These are phyloP conservation scores for Cajanus cajan DNA, from an alignment of 306 rosid genomes.

Conservation along the genomic window DNA sequence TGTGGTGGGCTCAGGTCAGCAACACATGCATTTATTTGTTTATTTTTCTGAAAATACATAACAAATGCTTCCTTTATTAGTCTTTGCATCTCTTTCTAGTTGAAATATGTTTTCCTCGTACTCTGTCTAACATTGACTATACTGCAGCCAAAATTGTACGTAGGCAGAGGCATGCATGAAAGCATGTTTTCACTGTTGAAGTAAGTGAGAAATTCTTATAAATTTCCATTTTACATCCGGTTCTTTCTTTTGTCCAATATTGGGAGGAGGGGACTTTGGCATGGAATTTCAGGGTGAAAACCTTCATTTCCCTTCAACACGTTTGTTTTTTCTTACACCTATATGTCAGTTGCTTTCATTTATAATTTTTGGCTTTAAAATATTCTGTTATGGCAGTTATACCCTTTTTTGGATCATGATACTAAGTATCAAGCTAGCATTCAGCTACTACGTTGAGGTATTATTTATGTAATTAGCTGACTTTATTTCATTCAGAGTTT, in stretches of 20 bases:
- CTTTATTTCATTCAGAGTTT: not conserved
- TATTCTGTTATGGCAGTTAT: slow-evolving; percentile 57
- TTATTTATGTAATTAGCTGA: not conserved
- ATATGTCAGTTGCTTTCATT: too few relatives aligned
- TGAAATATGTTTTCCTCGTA: not conserved
- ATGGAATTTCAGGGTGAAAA: too few relatives aligned
- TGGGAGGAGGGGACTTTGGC: not conserved
- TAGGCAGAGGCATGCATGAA: slow-evolving; percentile 93
- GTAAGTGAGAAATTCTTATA: slow-evolving; percentile 41
- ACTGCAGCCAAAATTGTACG: slow-evolving; percentile 85
- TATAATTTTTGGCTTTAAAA: not conserved
- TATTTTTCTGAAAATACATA: not conserved
- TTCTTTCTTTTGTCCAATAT: too few relatives aligned
- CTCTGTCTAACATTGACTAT: slow-evolving; percentile 12
- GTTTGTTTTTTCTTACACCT: too few relatives aligned
- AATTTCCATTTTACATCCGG: not conserved
- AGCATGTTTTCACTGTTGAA: slow-evolving; percentile 67
- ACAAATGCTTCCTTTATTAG: not conserved
- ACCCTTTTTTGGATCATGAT: slow-evolving; percentile 88
- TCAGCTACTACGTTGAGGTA: slow-evolving; percentile 98
- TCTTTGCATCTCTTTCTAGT: not conserved
- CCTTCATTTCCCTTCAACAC: too few relatives aligned
- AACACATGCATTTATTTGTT: slow-evolving; percentile 20
- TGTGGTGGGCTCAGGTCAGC: slow-evolving; percentile 99
- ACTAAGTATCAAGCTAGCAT: slow-evolving; percentile 84